phyloP scores from a whole-genome alignment of 176 grass and related monocot species.

The Musa beccarii region DNA sequence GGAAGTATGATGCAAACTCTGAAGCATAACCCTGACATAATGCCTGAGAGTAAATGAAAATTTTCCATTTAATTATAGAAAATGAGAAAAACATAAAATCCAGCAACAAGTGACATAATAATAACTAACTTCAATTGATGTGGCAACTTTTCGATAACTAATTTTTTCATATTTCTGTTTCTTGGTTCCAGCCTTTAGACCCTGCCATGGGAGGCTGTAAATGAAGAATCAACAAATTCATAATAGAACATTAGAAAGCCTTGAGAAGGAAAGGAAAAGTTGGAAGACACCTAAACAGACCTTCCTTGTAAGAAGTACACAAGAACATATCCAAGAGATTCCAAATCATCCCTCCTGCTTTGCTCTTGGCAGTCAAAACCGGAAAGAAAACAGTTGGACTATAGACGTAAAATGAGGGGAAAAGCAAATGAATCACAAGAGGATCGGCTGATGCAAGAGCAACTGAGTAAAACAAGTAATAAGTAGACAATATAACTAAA shows the following conservation, averaged over 20 bases:
- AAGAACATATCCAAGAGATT: slow-evolving; percentile 8
- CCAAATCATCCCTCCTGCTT: slow-evolving; percentile 5
- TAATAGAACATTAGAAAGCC: not conserved
- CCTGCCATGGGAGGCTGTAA: not conserved
- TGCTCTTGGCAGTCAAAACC: slow-evolving; percentile 4
- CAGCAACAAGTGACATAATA: slow-evolving; percentile 1
- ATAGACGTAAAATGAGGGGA: not conserved
- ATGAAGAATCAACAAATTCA: not conserved
- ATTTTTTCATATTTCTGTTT: slow-evolving; percentile 7
- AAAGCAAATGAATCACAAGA: not conserved
- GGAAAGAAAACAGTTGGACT: not conserved
- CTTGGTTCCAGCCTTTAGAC: slow-evolving; percentile 6
- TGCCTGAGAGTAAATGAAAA: not conserved
- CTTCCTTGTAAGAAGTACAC: slow-evolving; percentile 4
- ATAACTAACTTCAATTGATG: slow-evolving; percentile 3
- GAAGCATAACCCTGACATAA: slow-evolving; percentile 5
- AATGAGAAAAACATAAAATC: not conserved
- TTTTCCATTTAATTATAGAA: not conserved
- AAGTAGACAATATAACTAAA: not conserved
- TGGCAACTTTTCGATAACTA: slow-evolving; percentile 2
- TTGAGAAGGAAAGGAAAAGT: not conserved
- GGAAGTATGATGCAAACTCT: slow-evolving; percentile 6
- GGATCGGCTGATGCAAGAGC: not conserved
- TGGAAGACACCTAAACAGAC: not conserved
- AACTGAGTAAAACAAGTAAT: not conserved